Evolutionary conservation across 148 eudicot species (phyloP).

Genomic region (Hydrangea macrophylla): DNA sequence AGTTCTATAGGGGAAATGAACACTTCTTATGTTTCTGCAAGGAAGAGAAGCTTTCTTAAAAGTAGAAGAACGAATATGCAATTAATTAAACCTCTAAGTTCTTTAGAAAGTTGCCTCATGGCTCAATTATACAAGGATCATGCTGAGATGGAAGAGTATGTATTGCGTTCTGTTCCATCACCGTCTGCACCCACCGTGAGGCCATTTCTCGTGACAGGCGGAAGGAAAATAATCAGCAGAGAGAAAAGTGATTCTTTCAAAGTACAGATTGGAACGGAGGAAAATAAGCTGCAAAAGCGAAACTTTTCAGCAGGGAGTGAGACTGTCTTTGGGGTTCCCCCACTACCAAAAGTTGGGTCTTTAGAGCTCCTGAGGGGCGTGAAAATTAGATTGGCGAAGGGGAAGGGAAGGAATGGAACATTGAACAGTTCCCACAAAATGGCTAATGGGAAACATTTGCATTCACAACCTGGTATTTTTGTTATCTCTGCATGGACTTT

Average conservation of each 20-base stretch:
- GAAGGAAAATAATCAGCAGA: conserved; percentile 59
- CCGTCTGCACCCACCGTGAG: conserved; percentile 50
- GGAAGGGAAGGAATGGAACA: conserved; percentile 20
- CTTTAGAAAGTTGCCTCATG: conserved; percentile 81
- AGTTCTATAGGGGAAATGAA: conserved; percentile 31
- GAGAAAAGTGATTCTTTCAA: conserved; percentile 26
- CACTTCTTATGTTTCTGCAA: conserved; percentile 27
- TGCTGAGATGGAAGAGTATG: conserved; percentile 45
- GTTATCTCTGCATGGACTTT: conserved; percentile 6
- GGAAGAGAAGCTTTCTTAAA: conserved; percentile 40
- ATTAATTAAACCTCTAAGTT: conserved; percentile 55
- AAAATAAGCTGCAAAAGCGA: conserved; percentile 23
- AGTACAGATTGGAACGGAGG: conserved; percentile 18
- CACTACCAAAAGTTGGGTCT: conserved; percentile 31
- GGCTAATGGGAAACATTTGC: conserved; percentile 17
- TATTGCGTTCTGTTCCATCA: conserved; percentile 31
- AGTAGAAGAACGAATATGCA: conserved; percentile 39
- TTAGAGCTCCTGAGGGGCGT: conserved; percentile 14
- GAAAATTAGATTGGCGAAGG: conserved; percentile 28
- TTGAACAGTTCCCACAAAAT: conserved; percentile 22
- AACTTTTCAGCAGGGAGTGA: conserved; percentile 21
- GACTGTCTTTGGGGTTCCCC: conserved; percentile 50
- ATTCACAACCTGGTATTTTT: conserved; percentile 36
- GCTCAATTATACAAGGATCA: conserved; percentile 69
- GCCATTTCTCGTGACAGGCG: conserved; percentile 74